A percentile compares a stretch with the other conserved stretches of the same genome.
Conservation (phyloP, 2,329 filamentous ascomycete species). For the Didymella exigua region DNA sequence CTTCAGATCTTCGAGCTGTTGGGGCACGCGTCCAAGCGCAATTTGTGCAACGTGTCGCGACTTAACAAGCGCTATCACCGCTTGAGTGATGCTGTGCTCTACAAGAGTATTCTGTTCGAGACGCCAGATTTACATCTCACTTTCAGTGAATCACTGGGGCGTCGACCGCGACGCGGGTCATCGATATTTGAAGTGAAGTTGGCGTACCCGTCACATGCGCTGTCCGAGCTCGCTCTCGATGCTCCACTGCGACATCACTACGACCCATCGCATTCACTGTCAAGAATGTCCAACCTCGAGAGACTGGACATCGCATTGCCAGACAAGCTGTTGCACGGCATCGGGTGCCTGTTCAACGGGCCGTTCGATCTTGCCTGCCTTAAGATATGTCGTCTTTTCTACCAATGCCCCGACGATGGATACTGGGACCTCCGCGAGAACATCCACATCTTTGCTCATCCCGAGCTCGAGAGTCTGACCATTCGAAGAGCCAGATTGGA, state of each 20-base stretch:
- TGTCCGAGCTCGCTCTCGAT: conserved; percentile 39
- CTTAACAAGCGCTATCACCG: conserved; percentile 40
- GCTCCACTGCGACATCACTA: conserved; percentile 35
- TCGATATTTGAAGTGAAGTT: conserved; percentile 41
- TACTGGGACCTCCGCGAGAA: conserved; percentile 45
- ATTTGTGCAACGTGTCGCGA: conserved; percentile 37
- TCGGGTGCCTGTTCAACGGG: conserved; percentile 42
- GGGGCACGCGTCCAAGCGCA: conserved; percentile 32
- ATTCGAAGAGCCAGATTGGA: conserved; percentile 39
- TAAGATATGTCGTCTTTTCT: conserved; percentile 40
- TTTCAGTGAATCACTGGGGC: conserved; percentile 41
- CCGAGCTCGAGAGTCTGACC: conserved; percentile 35
- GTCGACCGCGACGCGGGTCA: conserved; percentile 40
- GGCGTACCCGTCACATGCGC: conserved; percentile 39
- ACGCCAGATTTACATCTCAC: conserved; percentile 41
- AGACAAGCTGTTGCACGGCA: conserved; percentile 36
- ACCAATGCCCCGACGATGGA: conserved; percentile 39
- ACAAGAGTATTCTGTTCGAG: conserved; percentile 41
- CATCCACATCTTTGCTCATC: conserved; percentile 44
- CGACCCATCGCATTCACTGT: conserved; percentile 40
- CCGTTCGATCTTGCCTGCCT: conserved; percentile 42
- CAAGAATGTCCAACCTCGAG: conserved; percentile 42
- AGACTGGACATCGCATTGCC: conserved; percentile 42
- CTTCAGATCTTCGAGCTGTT: conserved; percentile 39
- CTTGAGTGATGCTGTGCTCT: conserved; percentile 39